Conservation (phyloP, 192 early-diverging fungal species). For the Endogone sp. region DNA sequence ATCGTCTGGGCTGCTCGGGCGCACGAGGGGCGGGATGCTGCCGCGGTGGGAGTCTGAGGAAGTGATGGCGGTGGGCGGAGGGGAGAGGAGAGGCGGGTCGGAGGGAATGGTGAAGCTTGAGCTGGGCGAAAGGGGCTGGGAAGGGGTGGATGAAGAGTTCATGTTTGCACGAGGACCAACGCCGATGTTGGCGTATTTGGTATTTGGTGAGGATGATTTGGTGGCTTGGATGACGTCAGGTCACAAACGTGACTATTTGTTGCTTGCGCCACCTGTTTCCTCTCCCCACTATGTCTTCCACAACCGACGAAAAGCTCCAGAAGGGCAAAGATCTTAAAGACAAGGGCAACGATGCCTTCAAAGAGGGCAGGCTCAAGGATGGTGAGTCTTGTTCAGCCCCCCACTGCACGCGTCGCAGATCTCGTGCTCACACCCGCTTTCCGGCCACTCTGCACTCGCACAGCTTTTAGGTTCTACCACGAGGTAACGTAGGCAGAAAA, state of each 20-base stretch:
- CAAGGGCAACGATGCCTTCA: conserved; percentile 5
- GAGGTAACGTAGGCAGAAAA: conserved; percentile 3
- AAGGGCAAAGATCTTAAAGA: conserved; percentile 16
- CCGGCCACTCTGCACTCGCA: not conserved
- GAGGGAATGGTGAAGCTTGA: no score
- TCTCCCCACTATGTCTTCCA: not conserved
- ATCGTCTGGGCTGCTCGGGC: not conserved
- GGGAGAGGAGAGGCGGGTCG: no score
- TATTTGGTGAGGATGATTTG: no score
- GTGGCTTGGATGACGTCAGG: no score
- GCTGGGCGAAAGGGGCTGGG: no score
- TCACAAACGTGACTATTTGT: no score
- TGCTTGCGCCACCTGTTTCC: not conserved
- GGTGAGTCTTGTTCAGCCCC: not conserved
- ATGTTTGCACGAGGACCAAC: no score
- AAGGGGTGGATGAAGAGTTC: no score
- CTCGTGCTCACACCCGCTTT: not conserved
- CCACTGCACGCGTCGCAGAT: not conserved
- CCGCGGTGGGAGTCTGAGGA: not conserved
- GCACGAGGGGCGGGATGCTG: not conserved
- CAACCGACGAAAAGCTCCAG: conserved; percentile 4
- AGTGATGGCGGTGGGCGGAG: not conserved
- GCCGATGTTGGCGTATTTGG: no score
- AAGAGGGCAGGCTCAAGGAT: not conserved
- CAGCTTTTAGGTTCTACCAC: conserved; percentile 13